phyloP scores from a whole-genome alignment of 1,284 basidiomycete genomes.

The Cryptococcus sp. region DNA sequence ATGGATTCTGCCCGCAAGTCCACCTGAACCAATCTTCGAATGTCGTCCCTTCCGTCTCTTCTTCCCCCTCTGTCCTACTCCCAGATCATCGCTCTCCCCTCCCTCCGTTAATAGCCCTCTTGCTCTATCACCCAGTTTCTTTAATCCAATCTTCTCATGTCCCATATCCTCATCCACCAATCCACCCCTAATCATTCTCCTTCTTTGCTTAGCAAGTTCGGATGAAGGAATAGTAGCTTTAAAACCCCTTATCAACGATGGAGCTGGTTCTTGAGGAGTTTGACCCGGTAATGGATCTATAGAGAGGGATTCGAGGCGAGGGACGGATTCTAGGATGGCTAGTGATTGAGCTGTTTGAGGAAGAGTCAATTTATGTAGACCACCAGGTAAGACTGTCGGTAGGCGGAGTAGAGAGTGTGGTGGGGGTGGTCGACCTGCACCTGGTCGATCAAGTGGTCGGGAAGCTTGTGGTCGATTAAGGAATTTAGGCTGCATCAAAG shows the following conservation, averaged over 20 bases:
- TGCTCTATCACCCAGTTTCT: conserved; percentile 69
- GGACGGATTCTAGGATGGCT: conserved; percentile 74
- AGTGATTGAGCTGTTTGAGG: conserved; percentile 74
- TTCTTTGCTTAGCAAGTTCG: conserved; percentile 66
- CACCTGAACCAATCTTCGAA: neutral
- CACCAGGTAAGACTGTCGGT: conserved; percentile 58
- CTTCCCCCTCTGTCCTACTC: neutral
- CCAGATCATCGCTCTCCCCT: conserved; percentile 42
- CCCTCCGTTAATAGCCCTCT: conserved; percentile 65
- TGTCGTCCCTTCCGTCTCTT: conserved; percentile 45
- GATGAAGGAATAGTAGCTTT: conserved; percentile 86
- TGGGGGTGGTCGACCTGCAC: conserved; percentile 6
- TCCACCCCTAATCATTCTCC: conserved; percentile 64
- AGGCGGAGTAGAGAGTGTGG: conserved; percentile 54
- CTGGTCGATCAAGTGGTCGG: conserved; percentile 51
- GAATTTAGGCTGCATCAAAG: conserved; percentile 82
- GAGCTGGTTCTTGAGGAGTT: conserved; percentile 49
- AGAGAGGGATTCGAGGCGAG: conserved; percentile 65
- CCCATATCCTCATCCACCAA: conserved; percentile 61
- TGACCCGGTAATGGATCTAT: conserved; percentile 57
- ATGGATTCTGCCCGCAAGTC: conserved; percentile 61
- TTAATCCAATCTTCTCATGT: conserved; percentile 68
- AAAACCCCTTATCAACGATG: conserved; percentile 78
- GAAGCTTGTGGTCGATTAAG: conserved; percentile 58
- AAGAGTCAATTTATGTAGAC: conserved; percentile 26